A percentile compares a stretch with the other conserved stretches of the same genome.
phyloP scores from a whole-genome alignment of 768 basidiomycete genomes.

The Pulveroboletus ravenelii region DNA sequence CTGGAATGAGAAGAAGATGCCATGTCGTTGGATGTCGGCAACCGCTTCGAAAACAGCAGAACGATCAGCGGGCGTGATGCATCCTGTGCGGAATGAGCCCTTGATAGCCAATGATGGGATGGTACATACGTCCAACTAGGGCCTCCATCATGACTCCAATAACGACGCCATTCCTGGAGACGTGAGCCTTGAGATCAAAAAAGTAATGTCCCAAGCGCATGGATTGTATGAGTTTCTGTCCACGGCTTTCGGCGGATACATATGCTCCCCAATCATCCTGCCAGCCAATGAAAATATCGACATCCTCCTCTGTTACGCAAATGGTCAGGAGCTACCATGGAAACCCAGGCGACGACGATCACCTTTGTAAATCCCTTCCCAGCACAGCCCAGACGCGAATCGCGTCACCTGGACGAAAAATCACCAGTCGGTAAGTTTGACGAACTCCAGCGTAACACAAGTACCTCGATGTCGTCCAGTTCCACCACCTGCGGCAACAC shows the following conservation, averaged over 20 bases:
- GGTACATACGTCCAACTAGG: slow-evolving; percentile 24
- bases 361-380: slow-evolving; percentile 31
- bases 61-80: slow-evolving; percentile 22
- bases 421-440: background rate
- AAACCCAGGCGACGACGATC: background rate
- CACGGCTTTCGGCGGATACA: slow-evolving; percentile 23
- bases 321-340: background rate
- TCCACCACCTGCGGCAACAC: slow-evolving; percentile 24
- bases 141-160: slow-evolving; percentile 31
- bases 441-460: background rate
- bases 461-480: slow-evolving; percentile 29
- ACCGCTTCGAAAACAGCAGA: slow-evolving; percentile 27
- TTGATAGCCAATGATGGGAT: background rate
- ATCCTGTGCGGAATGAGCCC: slow-evolving; percentile 17
- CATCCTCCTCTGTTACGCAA: slow-evolving; percentile 18
- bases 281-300: slow-evolving; percentile 28
- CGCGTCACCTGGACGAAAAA: slow-evolving; percentile 23
- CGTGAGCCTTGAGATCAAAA: slow-evolving; percentile 27
- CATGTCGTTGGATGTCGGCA: slow-evolving; percentile 30
- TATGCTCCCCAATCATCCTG: slow-evolving; percentile 21
- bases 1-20: slow-evolving; percentile 18
- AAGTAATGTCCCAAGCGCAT: slow-evolving; percentile 26
- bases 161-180: slow-evolving; percentile 26
- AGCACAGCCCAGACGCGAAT: slow-evolving; percentile 14
- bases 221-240: slow-evolving; percentile 30